A percentile compares a stretch with the other conserved stretches of the same genome.
These are phyloP conservation scores for Fusarium brachygibbosum DNA, from an alignment of 2,329 filamentous ascomycete species.

Conservation along the genomic window DNA sequence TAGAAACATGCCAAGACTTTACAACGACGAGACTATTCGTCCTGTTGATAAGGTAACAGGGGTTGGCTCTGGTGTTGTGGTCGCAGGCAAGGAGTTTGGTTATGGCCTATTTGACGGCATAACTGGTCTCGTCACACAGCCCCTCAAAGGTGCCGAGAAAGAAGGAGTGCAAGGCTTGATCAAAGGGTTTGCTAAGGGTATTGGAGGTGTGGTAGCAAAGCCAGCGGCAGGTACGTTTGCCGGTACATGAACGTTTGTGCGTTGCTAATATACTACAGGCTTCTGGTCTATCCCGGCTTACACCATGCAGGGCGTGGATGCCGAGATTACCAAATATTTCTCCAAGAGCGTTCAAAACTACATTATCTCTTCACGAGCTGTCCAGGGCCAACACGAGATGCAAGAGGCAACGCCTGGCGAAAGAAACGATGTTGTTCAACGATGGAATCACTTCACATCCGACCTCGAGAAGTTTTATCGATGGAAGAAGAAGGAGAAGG, in stretches of 20 bases:
- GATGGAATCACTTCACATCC: slow-evolving; percentile 73
- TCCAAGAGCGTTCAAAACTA: slow-evolving; percentile 81
- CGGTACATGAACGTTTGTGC: neutral
- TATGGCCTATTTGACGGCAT: slow-evolving; percentile 86
- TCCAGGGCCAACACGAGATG: slow-evolving; percentile 80
- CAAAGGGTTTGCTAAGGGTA: slow-evolving; percentile 85
- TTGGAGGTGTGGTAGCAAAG: slow-evolving; percentile 85
- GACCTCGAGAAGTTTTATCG: slow-evolving; percentile 72
- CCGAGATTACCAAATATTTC: slow-evolving; percentile 79
- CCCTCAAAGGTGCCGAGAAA: slow-evolving; percentile 69
- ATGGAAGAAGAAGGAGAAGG: slow-evolving; percentile 63
- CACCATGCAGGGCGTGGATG: slow-evolving; percentile 84
- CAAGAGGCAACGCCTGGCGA: slow-evolving; percentile 68
- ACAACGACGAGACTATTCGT: slow-evolving; percentile 85
- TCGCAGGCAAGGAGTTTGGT: slow-evolving; percentile 83
- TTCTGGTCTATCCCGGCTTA: slow-evolving; percentile 83
- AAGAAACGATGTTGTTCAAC: slow-evolving; percentile 71
- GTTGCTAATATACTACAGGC: slow-evolving; percentile 51
- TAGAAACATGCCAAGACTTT: slow-evolving; percentile 86
- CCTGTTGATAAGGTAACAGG: slow-evolving; percentile 84
- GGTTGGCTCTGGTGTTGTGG: slow-evolving; percentile 79
- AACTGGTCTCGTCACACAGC: slow-evolving; percentile 84
- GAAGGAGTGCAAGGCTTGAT: slow-evolving; percentile 71
- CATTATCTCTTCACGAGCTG: slow-evolving; percentile 80
- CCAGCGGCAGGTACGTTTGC: slow-evolving; percentile 76